Conservation (phyloP, 139 green algal genomes). For the Chlamydomonas asymmetrica region DNA sequence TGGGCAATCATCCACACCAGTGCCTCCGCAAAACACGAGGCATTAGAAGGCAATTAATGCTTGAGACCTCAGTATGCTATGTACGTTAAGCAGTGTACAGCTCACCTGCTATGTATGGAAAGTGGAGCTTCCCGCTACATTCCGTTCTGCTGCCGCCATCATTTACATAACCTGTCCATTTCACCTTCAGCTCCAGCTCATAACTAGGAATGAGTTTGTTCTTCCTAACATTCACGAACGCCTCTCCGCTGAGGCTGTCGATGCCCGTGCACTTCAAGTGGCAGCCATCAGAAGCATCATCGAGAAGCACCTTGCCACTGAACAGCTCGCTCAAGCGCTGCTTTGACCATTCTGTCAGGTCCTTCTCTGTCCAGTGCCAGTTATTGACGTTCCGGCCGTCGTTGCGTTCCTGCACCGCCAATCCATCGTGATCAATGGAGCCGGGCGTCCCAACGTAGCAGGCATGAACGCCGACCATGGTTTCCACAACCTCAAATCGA, state of each 20-base stretch:
- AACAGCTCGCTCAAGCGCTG: slow-evolving; percentile 66
- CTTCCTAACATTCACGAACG: slow-evolving; percentile 87
- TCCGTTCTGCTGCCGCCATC: slow-evolving; percentile 46
- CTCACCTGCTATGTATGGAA: slow-evolving; percentile 56
- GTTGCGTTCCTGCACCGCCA: not conserved
- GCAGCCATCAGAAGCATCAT: slow-evolving; percentile 10
- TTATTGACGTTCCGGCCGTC: slow-evolving; percentile 79
- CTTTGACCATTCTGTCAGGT: slow-evolving; percentile 71
- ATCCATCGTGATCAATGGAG: not conserved
- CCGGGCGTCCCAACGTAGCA: not conserved
- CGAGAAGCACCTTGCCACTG: slow-evolving; percentile 32
- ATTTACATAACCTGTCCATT: slow-evolving; percentile 58
- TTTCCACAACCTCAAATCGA: slow-evolving; percentile 45
- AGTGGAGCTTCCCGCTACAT: slow-evolving; percentile 26
- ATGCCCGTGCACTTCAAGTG: not conserved
- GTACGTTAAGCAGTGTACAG: too few species aligned
- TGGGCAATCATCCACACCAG: too few species aligned
- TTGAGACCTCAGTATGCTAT: too few species aligned
- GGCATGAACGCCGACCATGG: not conserved
- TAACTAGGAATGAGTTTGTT: slow-evolving; percentile 85
- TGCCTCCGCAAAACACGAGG: too few species aligned
- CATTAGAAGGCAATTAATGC: too few species aligned
- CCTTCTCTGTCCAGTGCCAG: slow-evolving; percentile 90
- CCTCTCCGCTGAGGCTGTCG: slow-evolving; percentile 5
- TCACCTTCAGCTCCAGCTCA: slow-evolving; percentile 76